Evolutionary conservation across 345 rosid species (phyloP).

Genomic region (Pelargonium nanum): DNA sequence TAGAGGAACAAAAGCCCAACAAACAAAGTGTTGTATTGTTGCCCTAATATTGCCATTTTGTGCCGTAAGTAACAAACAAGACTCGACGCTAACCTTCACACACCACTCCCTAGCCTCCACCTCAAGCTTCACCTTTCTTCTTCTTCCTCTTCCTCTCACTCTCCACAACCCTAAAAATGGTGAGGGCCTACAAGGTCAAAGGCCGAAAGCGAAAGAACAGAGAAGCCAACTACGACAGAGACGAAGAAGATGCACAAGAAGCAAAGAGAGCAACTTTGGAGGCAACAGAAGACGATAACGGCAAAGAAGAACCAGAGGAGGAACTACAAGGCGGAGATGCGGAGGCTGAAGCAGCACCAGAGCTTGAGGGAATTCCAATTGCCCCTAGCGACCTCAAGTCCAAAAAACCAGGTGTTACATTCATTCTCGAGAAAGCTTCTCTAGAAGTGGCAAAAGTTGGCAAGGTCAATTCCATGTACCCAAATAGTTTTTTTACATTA

Average conservation of each 20-base stretch:
- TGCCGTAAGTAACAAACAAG: no score
- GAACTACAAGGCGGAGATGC: constrained; percentile 17
- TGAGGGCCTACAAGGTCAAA: constrained; percentile 49
- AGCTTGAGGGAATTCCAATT: constrained; percentile 55
- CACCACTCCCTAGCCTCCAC: no score
- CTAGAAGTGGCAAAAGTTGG: constrained; percentile 96
- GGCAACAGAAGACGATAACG: constrained; percentile 6
- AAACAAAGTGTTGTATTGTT: no score
- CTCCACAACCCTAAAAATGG: constrained; percentile 58
- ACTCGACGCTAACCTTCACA: no score
- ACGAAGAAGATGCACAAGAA: constrained; percentile 23
- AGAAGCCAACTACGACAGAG: constrained; percentile 42
- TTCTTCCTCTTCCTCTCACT: no score
- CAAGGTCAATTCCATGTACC: constrained; percentile 32
- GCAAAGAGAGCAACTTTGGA: constrained; percentile 18
- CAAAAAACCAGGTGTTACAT: constrained; percentile 33
- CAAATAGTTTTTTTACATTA: neutral
- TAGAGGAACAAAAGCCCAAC: no score
- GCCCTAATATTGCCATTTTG: no score
- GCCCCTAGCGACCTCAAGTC: constrained; percentile 16
- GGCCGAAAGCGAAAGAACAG: constrained; percentile 56
- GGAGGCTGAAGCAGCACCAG: constrained; percentile 17
- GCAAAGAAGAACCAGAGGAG: constrained; percentile 13
- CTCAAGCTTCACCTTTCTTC: no score
- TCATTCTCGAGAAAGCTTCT: constrained; percentile 78